These are phyloP conservation scores for Anthoceros angustus DNA, from an alignment of 225 moss, liverwort and hornwort species.

Conservation along the genomic window DNA sequence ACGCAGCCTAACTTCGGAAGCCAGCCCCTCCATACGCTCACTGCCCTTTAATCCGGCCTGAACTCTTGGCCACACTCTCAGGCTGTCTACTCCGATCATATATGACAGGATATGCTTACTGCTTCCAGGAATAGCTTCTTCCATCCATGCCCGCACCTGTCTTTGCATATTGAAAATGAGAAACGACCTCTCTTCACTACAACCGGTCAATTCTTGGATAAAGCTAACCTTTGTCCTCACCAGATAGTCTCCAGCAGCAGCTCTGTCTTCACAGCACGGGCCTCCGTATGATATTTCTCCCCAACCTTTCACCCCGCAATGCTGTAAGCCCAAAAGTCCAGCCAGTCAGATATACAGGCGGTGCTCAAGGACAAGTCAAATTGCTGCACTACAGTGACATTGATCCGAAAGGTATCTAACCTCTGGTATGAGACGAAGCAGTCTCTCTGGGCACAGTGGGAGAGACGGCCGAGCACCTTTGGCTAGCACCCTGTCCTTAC, in stretches of 20 bases:
- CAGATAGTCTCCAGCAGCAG: conserved; percentile 51
- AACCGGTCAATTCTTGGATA: too few relatives aligned
- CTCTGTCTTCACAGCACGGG: conserved; percentile 49
- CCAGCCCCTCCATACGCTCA: neutral
- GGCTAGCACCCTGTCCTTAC: conserved; percentile 33
- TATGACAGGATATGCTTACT: conserved; percentile 37
- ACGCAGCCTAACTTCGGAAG: conserved; percentile 54
- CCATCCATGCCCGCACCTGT: conserved; percentile 72
- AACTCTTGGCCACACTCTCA: conserved; percentile 18
- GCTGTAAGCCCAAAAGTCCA: conserved; percentile 18
- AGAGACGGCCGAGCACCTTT: conserved; percentile 44
- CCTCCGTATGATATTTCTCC: conserved; percentile 76
- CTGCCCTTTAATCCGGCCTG: conserved; percentile 4
- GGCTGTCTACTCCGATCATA: conserved; percentile 44
- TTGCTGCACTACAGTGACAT: neutral
- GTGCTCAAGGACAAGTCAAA: neutral
- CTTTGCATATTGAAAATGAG: too few relatives aligned
- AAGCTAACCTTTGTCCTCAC: conserved; percentile 12
- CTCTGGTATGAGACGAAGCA: conserved; percentile 48
- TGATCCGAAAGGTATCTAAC: conserved; percentile 14
- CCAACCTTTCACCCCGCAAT: conserved; percentile 78
- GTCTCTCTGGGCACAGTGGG: conserved; percentile 23
- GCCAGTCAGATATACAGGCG: neutral
- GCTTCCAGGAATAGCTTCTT: conserved; percentile 40
- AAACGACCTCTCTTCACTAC: too few relatives aligned